Evolutionary conservation across 495 filamentous ascomycete genomes (phyloP), one percentile per base, ranked within the genome.

Genomic region (Neurospora sublineolata): DNA sequence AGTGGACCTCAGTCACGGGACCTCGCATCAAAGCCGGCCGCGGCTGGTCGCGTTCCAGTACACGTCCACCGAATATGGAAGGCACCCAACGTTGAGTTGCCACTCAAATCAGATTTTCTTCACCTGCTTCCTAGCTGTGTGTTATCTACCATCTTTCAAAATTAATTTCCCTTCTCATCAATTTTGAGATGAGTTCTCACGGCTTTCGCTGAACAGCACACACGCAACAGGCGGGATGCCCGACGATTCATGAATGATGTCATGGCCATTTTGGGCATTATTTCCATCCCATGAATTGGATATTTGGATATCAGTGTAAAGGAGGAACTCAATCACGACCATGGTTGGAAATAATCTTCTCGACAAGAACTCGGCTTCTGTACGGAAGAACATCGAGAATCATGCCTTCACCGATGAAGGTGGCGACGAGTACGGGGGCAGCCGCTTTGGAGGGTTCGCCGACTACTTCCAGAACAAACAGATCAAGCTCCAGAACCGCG

Each of bases 391-490:
- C 77, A 96, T 97, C 76, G 91, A 92, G 75, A 87, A 81, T 71
- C 94, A 89, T 78, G 76, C 79, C 11, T 87, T 88, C 74, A 74
- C 79, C 0, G 80, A 84, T 71, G 94, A 97, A 77, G 87, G 86
- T 20, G 95, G 94, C 70, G 94, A 97, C 72, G 95, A 97, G 81
- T 99, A 99, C 81, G 90, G 89, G 71, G 87, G 85, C 1, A 97
- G 93, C 42, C 88, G 85, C 69, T 98, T 97, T 77, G 94, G 94
- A 7, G 94, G 93, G 3, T 93, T 97, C 76, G 81, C 85, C 20
- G 93, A 97, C 73, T 99, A 98, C 77, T 94, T 96, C 77, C 88
- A 93, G 52, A 89, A 93, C 69, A 99, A 99, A 81, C 97, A 97
- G 80, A 88, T 94, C 77, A 99, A 99, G 75, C 84, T 99, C 6